Conservation (phyloP, 441 rosid species). For the Erysimum pusillum region DNA sequence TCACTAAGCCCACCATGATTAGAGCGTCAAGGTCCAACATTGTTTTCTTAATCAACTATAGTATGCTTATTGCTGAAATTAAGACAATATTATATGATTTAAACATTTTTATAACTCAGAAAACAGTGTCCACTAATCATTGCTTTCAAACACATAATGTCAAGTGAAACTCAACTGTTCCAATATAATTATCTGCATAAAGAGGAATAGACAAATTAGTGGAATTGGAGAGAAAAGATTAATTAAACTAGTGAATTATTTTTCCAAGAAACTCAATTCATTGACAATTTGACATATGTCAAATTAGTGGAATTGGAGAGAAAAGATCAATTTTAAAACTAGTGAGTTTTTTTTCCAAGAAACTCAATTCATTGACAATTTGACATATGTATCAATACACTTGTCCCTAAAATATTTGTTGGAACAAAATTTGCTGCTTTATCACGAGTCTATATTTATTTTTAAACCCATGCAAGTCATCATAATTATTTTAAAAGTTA, state of each 20-base stretch:
- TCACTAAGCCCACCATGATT: slow-evolving; percentile 49
- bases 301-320: slow-evolving; percentile 16
- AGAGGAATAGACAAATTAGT: slow-evolving; percentile 18
- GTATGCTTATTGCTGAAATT: slow-evolving; percentile 43
- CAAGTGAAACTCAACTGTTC: slow-evolving; percentile 43
- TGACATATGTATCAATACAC: too few relatives aligned
- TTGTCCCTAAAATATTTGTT: neutral
- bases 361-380: neutral
- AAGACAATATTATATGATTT: slow-evolving; percentile 31
- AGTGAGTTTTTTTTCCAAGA: neutral
- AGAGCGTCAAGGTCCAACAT: slow-evolving; percentile 42
- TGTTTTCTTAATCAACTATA: slow-evolving; percentile 30
- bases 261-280: neutral
- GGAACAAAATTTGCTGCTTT: neutral
- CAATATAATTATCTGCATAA: slow-evolving; percentile 35
- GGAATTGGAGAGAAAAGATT: slow-evolving; percentile 8
- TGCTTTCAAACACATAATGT: slow-evolving; percentile 38
- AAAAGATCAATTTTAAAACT: slow-evolving; percentile 2
- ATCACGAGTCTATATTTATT: neutral
- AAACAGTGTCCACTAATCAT: slow-evolving; percentile 49
- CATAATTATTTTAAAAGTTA: slow-evolving; percentile 10
- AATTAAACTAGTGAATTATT: neutral
- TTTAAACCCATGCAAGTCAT: slow-evolving; percentile 1
- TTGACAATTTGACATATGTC: too few relatives aligned
- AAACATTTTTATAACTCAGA: neutral